phyloP scores from a whole-genome alignment of 2,329 filamentous ascomycete genomes.

The Colletotrichum musicola region DNA sequence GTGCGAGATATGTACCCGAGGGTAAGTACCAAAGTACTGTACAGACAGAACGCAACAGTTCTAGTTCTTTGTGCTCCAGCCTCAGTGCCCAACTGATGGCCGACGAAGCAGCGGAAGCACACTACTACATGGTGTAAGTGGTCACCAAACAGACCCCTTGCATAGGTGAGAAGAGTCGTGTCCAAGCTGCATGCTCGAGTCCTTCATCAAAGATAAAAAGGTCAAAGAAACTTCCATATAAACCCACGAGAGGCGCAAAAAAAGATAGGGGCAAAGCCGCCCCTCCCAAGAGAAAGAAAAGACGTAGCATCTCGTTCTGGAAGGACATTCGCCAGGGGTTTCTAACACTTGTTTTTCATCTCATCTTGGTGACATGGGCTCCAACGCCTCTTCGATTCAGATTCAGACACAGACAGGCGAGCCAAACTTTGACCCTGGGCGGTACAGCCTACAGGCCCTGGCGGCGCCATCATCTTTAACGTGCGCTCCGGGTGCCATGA shows the following conservation, averaged over 20 bases:
- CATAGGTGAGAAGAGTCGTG: too few relatives aligned
- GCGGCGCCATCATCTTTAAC: conserved; percentile 15
- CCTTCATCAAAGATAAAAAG: conserved; percentile 4
- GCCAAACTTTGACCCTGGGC: conserved; percentile 28
- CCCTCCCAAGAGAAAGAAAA: neutral
- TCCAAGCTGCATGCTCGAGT: neutral
- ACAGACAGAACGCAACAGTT: too few relatives aligned
- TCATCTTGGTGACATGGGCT: conserved; percentile 23
- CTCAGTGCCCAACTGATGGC: too few relatives aligned
- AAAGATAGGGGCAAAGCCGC: neutral
- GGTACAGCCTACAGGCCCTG: conserved; percentile 17
- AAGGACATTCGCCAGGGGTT: conserved; percentile 15
- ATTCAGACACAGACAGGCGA: conserved; percentile 21
- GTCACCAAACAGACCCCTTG: too few relatives aligned
- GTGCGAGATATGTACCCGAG: too few relatives aligned
- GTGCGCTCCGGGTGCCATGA: conserved; percentile 10
- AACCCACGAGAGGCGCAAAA: neutral
- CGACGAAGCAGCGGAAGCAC: too few relatives aligned
- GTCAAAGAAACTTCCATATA: neutral
- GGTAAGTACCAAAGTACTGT: too few relatives aligned
- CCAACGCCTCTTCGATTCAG: conserved; percentile 20
- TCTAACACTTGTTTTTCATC: conserved; percentile 19
- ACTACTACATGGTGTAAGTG: too few relatives aligned
- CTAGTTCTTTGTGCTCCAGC: too few relatives aligned
- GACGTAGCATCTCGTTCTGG: neutral